Base-by-base conservation (phyloP, 225 moss, liverwort and hornwort species). In the Marchantia polymorpha region DNA sequence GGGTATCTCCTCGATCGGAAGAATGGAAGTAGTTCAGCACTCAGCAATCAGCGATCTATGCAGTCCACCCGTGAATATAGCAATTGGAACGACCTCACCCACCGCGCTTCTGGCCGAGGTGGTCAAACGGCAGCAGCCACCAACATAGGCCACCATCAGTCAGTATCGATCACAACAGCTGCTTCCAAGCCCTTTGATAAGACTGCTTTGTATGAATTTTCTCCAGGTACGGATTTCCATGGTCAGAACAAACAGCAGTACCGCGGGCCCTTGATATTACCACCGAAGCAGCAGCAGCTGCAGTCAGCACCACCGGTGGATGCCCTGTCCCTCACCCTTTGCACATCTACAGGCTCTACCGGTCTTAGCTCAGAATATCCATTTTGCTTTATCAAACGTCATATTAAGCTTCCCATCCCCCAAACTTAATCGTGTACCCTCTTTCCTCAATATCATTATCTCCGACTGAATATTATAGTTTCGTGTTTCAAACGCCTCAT, bases 281-380 rank as follows among this genome's bases (percentile, higher is more conserved):
- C 51, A 26, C 72, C 51, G n/a, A 26, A 51, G 52, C 52, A 12
- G 51, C 51, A 51, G n/a, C 51, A 72, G 51, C n/a, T n/a, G n/a
- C 72, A 50, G 52, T 50, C 20, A 10, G 25, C 74, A 20, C 81
- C 81, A 66, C 71, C 81, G 26, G 52, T 82, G 79, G 85, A 85
- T 81, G 73, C 82, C 22, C 82, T 85, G 10, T 75, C 85, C 13
- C 85, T 85, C 11, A 85, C 82, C 23, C 82, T 85, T 29, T 79
- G 85, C 74, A 85, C 79, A 31, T 81, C 82, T 72, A 30, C 82
- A 61, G 73, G 51, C 52, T 76, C 78, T 13, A 69, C 69, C 69
- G 47, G 4, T 19, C 47, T 20, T 7, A 54, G 23, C 53, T 71
- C 49, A 65, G 54, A 73, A 29, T 55, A 73, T 73, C 53, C 54